Base-by-base conservation (phyloP, 106 monocot genomes). In the Allium sativum region DNA sequence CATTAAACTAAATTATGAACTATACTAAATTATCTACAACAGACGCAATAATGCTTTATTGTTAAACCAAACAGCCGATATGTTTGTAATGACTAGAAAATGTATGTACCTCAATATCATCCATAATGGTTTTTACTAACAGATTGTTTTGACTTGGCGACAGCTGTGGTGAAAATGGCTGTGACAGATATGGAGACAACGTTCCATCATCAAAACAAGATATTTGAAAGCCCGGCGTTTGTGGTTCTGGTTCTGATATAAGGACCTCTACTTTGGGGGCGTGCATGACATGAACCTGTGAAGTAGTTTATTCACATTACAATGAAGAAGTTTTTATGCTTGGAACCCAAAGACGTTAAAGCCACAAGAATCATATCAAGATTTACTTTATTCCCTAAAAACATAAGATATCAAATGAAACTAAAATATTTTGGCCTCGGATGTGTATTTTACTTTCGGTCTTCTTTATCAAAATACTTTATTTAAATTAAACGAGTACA, bases 251-350 rank as follows among this genome's bases (percentile, higher is more conserved):
- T 1, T 72, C 64, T 22, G 53, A 13, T n/a, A 45, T 7, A 20
- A 44, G 43, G 54, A 59, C 52, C 22, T 73, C 67, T 15, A 60
- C 12, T 61, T 73, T 73, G 9, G 67, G 60, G 13, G 43, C 73
- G 22, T 52, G 73, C 44, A 44, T 12, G 10, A 67, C 53, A 52
- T n/a, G 48, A 59, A 73, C 42, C 73, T 73, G 67, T 53, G 52
- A 1, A 48, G 16, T 40, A 9, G 65, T 58, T 57, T 18, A 44
- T 42, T 42, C 42, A 67, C 31, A 3, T 31, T 31, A 31, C 31
- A 31, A 31, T 31, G 31, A 31, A 2, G 3, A 31, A 31, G 0
- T 31, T 31, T 31, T 31, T 31, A 31, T 31, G 5, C 31, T 1
- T 31, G 31, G 31, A 31, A 31, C 31, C 1, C 1, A 31, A 31